Percentiles rank a stretch among this genome's conserved stretches.
Evolutionary conservation across 108 stramenopile genomes (phyloP).

Genomic region (Fistulifera pelliculosa): DNA sequence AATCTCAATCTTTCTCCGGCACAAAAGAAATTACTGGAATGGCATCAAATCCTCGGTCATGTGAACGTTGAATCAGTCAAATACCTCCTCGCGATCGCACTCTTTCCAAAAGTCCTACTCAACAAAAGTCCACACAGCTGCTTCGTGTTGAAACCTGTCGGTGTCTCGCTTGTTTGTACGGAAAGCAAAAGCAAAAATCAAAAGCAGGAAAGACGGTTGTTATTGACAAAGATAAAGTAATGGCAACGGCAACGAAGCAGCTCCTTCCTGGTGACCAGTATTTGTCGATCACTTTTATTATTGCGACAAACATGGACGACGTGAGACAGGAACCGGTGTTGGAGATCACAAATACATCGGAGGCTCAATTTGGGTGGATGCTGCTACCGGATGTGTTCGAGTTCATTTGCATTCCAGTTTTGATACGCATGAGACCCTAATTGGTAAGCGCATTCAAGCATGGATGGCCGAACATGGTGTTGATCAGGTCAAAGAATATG

Average conservation of each 20-base stretch:
- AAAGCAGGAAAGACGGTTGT: background rate
- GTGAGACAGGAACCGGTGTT: no score
- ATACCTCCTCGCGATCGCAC: no score
- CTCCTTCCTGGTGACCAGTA: constrained; percentile 29
- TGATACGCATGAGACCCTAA: constrained; percentile 7
- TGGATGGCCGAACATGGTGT: constrained; percentile 1
- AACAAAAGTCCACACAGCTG: constrained; percentile 3
- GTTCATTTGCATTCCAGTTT: no score
- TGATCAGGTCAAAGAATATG: background rate
- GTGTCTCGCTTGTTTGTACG: constrained; percentile 10
- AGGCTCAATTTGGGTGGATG: no score
- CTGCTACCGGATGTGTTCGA: no score
- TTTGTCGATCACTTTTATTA: constrained; percentile 32
- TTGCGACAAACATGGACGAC: constrained; percentile 18
- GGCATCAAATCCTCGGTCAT: constrained; percentile 19
- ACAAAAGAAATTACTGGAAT: constrained; percentile 20
- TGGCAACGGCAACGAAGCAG: constrained; percentile 1
- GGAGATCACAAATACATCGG: no score
- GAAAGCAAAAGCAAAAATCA: constrained; percentile 1
- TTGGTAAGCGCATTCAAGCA: constrained; percentile 1
- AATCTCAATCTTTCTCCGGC: constrained; percentile 20
- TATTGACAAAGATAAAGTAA: constrained; percentile 6
- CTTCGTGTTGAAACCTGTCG: background rate
- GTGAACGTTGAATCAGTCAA: no score
- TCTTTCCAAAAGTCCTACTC: constrained; percentile 5